Evolutionary conservation across 805 yeast species (phyloP).

Genomic region (Candida loeiensis): DNA sequence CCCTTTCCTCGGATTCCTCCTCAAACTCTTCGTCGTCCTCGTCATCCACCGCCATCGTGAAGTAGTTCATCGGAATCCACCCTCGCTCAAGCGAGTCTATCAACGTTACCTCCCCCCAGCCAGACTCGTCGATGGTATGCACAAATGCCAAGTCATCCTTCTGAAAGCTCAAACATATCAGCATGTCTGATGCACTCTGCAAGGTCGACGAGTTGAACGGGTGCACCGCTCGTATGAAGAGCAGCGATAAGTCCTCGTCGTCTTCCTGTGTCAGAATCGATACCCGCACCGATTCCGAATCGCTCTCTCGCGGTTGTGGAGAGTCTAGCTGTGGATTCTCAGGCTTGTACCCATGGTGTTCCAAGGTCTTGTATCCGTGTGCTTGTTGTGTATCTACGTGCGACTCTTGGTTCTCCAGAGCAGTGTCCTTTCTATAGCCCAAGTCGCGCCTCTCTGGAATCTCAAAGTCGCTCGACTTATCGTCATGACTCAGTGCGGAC

Average conservation of each 20-base stretch:
- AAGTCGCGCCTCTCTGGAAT: conserved; percentile 29
- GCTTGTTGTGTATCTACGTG: conserved; percentile 17
- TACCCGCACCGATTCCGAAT: conserved; percentile 2
- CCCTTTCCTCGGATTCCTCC: conserved; percentile 27
- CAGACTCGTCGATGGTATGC: conserved; percentile 73
- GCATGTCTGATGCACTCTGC: conserved; percentile 61
- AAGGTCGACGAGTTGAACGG: conserved; percentile 56
- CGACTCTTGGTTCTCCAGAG: conserved; percentile 16
- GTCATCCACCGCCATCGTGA: conserved; percentile 43
- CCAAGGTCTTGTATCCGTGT: conserved; percentile 1
- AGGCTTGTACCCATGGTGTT: background rate
- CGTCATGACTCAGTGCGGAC: conserved; percentile 19
- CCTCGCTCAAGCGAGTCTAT: conserved; percentile 63
- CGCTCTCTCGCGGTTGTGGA: conserved; percentile 4
- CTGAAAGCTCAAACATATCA: conserved; percentile 70
- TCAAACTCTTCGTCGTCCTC: conserved; percentile 16
- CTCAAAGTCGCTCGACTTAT: conserved; percentile 18
- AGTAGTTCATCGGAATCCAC: conserved; percentile 85
- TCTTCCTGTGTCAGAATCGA: conserved; percentile 14
- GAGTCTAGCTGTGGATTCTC: background rate
- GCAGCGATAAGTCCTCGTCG: conserved; percentile 46
- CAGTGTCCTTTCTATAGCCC: conserved; percentile 7
- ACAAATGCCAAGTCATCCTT: conserved; percentile 72
- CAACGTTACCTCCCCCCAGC: conserved; percentile 84
- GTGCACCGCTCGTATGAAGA: conserved; percentile 57